Conservation (phyloP, 1,284 basidiomycete species). For the Ganoderma sinense region DNA sequence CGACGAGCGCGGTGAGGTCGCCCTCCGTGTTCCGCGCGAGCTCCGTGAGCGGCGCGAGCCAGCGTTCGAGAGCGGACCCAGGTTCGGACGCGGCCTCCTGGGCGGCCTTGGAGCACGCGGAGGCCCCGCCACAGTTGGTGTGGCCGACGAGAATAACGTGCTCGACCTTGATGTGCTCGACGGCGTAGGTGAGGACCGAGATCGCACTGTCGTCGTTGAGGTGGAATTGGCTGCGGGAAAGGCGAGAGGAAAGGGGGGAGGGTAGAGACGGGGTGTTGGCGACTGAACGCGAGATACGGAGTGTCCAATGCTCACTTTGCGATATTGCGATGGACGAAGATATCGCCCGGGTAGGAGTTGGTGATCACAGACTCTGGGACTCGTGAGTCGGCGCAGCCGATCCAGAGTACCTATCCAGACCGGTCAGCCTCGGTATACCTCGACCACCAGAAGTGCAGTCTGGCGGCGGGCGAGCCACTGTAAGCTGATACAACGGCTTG, state of each 20-base stretch:
- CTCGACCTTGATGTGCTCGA: slow-evolving; percentile 81
- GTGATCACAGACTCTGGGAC: slow-evolving; percentile 67
- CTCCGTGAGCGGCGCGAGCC: slow-evolving; percentile 76
- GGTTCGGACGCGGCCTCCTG: slow-evolving; percentile 38
- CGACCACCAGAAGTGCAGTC: not conserved
- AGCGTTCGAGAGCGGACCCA: slow-evolving; percentile 68
- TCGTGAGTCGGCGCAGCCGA: slow-evolving; percentile 77
- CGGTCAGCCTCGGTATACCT: slow-evolving; percentile 10
- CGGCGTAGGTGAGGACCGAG: slow-evolving; percentile 85
- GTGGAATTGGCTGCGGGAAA: slow-evolving; percentile 74
- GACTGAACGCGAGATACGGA: slow-evolving; percentile 24
- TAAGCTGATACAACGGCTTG: not conserved
- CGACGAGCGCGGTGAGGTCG: slow-evolving; percentile 58
- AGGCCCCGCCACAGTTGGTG: slow-evolving; percentile 82
- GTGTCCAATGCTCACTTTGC: slow-evolving; percentile 57
- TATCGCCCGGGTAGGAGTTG: slow-evolving; percentile 66
- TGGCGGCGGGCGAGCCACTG: not conserved
- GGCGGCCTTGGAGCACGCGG: slow-evolving; percentile 62
- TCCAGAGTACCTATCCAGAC: slow-evolving; percentile 66
- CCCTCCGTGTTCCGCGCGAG: slow-evolving; percentile 54
- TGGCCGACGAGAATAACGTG: slow-evolving; percentile 89
- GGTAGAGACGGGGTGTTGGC: not conserved
- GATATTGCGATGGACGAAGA: slow-evolving; percentile 75
- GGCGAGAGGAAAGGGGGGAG: not conserved
- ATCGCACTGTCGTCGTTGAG: slow-evolving; percentile 80